Evolutionary conservation across 2,329 filamentous ascomycete genomes (phyloP), one percentile per base, ranked within the genome.

Genomic region (Fusarium annulatum): DNA sequence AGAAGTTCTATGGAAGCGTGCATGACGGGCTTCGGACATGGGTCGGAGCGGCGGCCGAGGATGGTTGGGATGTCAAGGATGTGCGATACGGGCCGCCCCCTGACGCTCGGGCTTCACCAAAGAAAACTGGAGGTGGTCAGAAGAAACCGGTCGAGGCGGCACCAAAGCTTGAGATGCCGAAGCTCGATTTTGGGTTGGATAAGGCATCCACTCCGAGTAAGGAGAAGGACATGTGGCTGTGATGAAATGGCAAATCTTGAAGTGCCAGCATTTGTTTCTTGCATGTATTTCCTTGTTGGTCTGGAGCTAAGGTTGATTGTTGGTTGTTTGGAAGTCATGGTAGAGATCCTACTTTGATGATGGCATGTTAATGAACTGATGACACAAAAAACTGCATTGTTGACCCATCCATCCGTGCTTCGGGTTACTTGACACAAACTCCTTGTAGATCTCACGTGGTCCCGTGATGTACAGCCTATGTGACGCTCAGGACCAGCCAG

Each of bases 1-100:
- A 98, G 82, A 98, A 98, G 81, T 97, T 98, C 81, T 98, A 99
- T 80, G 93, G 93, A 5, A 91, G 93, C 55, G 93, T 99, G 8
- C 96, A 99, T 80, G 94, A 96, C 76, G 94, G 92, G 4, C 86
- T 98, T 72, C 91, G 93, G 61, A 95, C 93, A 11, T 99, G 96
- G 95, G 93, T 98, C 23, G 92, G 92, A 1, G 96, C 96, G 2
- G 95, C 94, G 1, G 88, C 87, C 34, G 95, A 95, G 69, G 96
- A 99, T 82, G 93, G 90, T 51, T 99, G 96, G 96, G 90, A 94
- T 57, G 92, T 95, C 48, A 88, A 88, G 59, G 91, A 93, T 78
- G 95, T 98, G 30, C 88, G 95, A 59, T 94, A 92, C 81, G 94
- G 94, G 1, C 91, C 91, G 45, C 77, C 78, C 61, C 80, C 75